Conservation (phyloP, 352 stramenopile species). For the Pythium phragmiticola region DNA sequence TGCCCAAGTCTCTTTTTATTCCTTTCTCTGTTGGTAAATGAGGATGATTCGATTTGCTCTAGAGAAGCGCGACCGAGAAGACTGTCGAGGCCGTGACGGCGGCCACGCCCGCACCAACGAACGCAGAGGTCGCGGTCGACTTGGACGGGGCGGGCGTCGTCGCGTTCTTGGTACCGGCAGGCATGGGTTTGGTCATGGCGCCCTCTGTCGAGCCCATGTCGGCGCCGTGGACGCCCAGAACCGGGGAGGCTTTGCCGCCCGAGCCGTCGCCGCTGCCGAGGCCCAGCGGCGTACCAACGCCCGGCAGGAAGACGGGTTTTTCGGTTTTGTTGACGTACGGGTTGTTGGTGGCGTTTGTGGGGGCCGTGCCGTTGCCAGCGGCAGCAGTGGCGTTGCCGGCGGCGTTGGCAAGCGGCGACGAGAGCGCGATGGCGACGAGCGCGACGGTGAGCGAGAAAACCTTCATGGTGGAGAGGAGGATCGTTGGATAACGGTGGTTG, state of each 20-base stretch:
- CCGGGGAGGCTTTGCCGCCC: background rate
- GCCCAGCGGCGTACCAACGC: conserved; percentile 17
- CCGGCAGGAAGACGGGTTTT: conserved; percentile 22
- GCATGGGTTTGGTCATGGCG: background rate
- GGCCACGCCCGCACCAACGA: conserved; percentile 1
- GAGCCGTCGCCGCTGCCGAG: conserved; percentile 16
- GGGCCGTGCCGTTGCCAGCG: background rate
- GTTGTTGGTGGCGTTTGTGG: background rate
- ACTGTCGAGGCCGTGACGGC: background rate
- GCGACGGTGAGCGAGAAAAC: conserved; percentile 7
- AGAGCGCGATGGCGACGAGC: conserved; percentile 6
- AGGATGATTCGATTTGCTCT: background rate
- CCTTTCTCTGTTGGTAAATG: background rate
- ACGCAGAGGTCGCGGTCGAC: conserved; percentile 2
- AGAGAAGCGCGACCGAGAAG: conserved; percentile 13
- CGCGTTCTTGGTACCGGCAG: conserved; percentile 6
- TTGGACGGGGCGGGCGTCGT: conserved; percentile 9
- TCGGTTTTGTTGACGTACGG: background rate
- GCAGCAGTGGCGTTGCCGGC: conserved; percentile 1
- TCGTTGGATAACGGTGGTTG: background rate
- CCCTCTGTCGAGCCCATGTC: conserved; percentile 1
- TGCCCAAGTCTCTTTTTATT: background rate
- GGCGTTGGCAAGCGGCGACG: conserved; percentile 1
- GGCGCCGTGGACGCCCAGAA: background rate
- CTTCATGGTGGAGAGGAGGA: conserved; percentile 21